phyloP scores from a whole-genome alignment of 1,284 basidiomycete species.

The Schizophyllum amplum region DNA sequence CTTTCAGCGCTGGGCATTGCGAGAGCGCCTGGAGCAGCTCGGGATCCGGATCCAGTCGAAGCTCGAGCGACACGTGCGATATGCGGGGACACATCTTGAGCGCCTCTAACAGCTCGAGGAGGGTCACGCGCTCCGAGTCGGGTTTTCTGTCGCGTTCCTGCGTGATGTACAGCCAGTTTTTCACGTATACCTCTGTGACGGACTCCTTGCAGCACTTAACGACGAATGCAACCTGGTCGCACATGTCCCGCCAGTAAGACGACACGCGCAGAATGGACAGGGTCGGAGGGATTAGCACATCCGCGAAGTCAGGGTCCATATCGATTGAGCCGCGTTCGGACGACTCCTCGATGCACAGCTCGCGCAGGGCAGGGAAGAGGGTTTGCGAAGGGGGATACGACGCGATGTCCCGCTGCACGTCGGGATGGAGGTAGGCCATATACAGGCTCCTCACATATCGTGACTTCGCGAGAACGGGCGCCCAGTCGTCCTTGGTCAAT shows the following conservation, averaged over 20 bases:
- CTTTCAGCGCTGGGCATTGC: neutral
- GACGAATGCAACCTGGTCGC: no score
- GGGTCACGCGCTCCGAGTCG: neutral
- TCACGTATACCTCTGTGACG: neutral
- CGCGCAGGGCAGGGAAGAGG: neutral
- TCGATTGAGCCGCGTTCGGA: neutral
- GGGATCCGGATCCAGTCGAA: neutral
- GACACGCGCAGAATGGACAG: neutral
- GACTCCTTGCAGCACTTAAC: neutral
- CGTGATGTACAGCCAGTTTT: neutral
- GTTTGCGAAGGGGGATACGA: neutral
- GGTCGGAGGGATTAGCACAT: neutral
- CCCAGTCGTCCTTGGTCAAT: neutral
- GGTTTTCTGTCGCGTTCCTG: neutral
- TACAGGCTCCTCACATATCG: neutral
- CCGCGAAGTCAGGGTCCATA: neutral
- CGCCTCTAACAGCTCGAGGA: neutral
- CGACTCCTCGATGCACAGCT: neutral
- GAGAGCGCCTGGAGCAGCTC: neutral
- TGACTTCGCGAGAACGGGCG: neutral
- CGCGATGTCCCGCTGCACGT: neutral
- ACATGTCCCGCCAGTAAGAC: neutral
- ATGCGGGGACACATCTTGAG: neutral
- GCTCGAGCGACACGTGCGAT: neutral
- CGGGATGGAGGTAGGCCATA: neutral